Conservation (phyloP, 2,329 filamentous ascomycete species). For the Botrytis porri region DNA sequence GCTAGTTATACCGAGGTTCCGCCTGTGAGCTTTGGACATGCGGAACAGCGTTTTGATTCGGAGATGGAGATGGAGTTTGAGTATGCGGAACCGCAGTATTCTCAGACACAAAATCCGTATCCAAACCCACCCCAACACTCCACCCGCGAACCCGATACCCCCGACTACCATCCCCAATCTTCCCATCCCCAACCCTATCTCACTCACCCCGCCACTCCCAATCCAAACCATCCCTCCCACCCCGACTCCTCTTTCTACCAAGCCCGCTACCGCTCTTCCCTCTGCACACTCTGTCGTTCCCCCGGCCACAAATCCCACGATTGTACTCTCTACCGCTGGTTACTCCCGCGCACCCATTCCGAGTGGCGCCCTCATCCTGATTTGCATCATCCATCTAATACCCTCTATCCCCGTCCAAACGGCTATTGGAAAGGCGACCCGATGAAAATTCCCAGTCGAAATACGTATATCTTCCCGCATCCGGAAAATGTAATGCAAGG, state of each 20-base stretch:
- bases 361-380: neutral
- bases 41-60: neutral
- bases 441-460: fast-evolving
- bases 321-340: neutral
- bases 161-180: neutral
- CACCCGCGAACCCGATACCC: neutral
- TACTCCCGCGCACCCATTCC: neutral
- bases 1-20: neutral
- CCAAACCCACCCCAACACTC: neutral
- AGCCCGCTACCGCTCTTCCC: neutral
- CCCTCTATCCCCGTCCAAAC: neutral
- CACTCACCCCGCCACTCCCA: neutral
- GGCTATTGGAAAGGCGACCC: neutral
- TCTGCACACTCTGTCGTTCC: neutral
- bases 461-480: neutral
- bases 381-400: neutral
- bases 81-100: neutral
- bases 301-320: neutral
- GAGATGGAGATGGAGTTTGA: neutral
- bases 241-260: neutral
- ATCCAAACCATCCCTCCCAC: neutral
- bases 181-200: neutral
- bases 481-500: neutral
- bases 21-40: neutral
- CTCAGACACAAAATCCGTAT: neutral